phyloP scores from a whole-genome alignment of 2,329 filamentous ascomycete species.

The Cytospora chrysosperma region DNA sequence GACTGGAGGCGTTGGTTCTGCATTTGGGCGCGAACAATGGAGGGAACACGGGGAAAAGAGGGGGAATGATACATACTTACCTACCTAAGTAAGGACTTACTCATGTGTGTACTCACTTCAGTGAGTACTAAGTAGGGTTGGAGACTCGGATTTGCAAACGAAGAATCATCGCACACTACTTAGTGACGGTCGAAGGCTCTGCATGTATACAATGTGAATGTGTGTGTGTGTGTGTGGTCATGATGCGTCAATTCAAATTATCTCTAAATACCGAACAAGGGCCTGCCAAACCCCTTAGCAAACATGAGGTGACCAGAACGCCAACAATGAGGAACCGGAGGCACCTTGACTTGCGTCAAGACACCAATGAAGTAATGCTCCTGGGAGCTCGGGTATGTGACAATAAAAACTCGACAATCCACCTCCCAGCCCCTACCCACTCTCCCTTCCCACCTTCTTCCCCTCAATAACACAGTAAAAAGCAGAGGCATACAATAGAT shows the following conservation, averaged over 20 bases:
- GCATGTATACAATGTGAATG: too few species aligned
- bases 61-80: neutral
- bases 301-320: neutral
- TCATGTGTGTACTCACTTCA: too few species aligned
- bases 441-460: neutral
- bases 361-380: neutral
- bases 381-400: neutral
- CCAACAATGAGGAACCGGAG: neutral
- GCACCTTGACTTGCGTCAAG: neutral
- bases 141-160: neutral
- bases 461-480: neutral
- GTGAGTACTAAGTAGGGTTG: too few species aligned
- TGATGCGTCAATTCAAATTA: slow-evolving; percentile 23
- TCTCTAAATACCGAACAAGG: slow-evolving; percentile 1
- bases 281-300: neutral
- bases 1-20: neutral
- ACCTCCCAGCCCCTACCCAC: neutral
- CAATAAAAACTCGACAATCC: neutral
- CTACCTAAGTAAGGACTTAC: too few species aligned
- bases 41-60: neutral
- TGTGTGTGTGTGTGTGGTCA: neutral
- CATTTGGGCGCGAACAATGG: neutral
- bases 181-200: too few species aligned
- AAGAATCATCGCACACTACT: neutral
- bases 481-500: neutral